Conservation (phyloP, 306 rosid genomes). For the Cajanus cajan region DNA sequence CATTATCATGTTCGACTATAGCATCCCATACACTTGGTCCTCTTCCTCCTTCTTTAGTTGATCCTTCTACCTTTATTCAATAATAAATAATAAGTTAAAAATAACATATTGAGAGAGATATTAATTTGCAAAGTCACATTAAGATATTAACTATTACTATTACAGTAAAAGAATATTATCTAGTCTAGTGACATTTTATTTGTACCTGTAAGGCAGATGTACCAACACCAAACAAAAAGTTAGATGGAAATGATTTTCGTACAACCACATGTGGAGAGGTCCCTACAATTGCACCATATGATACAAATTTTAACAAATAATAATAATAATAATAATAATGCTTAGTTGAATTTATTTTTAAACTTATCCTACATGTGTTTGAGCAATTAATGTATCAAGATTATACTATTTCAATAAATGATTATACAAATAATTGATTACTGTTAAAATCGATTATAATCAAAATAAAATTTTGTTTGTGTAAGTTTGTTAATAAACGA, state of each 20-base stretch:
- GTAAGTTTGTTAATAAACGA: too few species aligned
- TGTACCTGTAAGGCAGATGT: conserved; percentile 28
- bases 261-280: neutral
- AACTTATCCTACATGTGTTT: too few species aligned
- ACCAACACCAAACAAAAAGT: conserved; percentile 28
- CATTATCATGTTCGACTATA: neutral
- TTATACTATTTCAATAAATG: too few species aligned
- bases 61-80: conserved; percentile 28
- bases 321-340: too few species aligned
- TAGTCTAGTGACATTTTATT: too few species aligned
- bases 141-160: too few species aligned
- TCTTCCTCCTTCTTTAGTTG: conserved; percentile 10
- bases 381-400: too few species aligned
- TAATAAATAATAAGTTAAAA: conserved; percentile 12
- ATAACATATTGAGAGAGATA: neutral
- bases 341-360: too few species aligned
- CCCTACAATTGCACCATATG: neutral
- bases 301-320: neutral
- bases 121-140: neutral
- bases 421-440: too few species aligned
- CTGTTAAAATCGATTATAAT: too few species aligned
- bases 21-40: conserved; percentile 30
- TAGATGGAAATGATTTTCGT: neutral
- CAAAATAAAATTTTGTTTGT: too few species aligned
- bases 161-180: neutral